Base-by-base conservation (phyloP, 1,284 basidiomycete species). In the Cryptococcus sp. region DNA sequence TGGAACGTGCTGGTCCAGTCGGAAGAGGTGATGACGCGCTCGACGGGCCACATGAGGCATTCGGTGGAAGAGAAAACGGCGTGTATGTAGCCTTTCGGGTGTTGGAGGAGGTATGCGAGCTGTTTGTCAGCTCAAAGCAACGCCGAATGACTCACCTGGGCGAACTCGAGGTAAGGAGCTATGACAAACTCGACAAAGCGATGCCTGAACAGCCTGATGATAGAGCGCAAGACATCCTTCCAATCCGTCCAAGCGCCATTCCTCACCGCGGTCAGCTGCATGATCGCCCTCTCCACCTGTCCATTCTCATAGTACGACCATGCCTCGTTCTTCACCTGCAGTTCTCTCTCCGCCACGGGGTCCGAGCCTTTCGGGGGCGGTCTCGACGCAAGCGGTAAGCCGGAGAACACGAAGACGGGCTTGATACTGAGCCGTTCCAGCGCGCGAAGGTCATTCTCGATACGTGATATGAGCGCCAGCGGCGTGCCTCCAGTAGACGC, bases 351-450 rank as follows among this genome's bases (percentile, higher is more conserved):
- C 13, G 64, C 66, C 50, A 66, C 82, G 59, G 88, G 80, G 71
- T 91, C 90, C 53, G 86, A 82, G 71, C 87, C 88, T 22, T 87
- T 88, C 42, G 90, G 66, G 1, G 78, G 76, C 53, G 71, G 84
- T 80, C 63, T 83, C 80, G 61, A 81, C 54, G 66, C 73, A 62
- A 77, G 68, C 20, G 81, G 82, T 71, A 96, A 82, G 16, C 95
- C 95, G 45, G 91, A 87, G 79, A 99, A 96, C 51, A 99, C 92
- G 73, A 99, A 97, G 39, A 99, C 92, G 25, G 95, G 96, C 77
- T 96, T 97, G 83, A 99, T 95, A 65, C 85, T 88, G 47, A 89
- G 82, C 80, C 88, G 89, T 83, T 97, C 94, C 70, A 98, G 87
- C 10, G 85, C 83, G 50, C 93, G 89, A 50, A 99, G 83, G 82